Conservation (phyloP, 108 stramenopile genomes). For the Pseudonitzschia delicatissima region DNA sequence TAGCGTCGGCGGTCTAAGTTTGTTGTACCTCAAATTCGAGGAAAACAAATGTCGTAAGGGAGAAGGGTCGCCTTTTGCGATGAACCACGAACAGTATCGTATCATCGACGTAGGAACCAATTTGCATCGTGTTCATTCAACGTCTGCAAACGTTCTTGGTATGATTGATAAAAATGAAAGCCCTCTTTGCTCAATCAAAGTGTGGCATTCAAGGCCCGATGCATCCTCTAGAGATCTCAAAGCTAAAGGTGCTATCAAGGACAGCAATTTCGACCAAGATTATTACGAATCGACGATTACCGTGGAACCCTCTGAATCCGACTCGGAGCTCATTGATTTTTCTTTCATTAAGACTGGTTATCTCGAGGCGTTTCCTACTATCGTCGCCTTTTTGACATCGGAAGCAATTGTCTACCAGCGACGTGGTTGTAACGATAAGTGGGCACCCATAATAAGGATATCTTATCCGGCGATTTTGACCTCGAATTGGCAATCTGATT, state of each 20-base stretch:
- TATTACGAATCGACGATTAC: slow-evolving; percentile 23
- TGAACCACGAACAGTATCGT: slow-evolving; percentile 17
- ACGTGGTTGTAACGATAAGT: slow-evolving; percentile 32
- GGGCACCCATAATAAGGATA: slow-evolving; percentile 48
- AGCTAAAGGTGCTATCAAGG: slow-evolving; percentile 17
- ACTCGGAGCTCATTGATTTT: slow-evolving; percentile 54
- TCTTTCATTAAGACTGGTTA: slow-evolving; percentile 60
- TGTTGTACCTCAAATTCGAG: slow-evolving; percentile 44
- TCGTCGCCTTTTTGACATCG: slow-evolving; percentile 49
- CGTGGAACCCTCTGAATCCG: slow-evolving; percentile 15
- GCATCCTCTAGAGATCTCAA: slow-evolving; percentile 20
- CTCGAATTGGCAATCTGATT: slow-evolving; percentile 11
- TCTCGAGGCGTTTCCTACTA: slow-evolving; percentile 61
- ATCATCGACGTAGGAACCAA: slow-evolving; percentile 4
- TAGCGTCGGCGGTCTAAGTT: slow-evolving; percentile 31
- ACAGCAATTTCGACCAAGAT: slow-evolving; percentile 22
- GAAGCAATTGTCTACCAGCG: slow-evolving; percentile 57
- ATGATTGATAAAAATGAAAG: background rate
- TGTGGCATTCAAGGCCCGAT: slow-evolving; percentile 42
- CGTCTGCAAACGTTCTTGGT: slow-evolving; percentile 17
- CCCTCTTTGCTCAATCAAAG: background rate
- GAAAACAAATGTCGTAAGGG: background rate
- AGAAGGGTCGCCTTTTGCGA: slow-evolving; percentile 2
- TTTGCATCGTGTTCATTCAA: background rate
- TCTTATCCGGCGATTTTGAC: slow-evolving; percentile 37